These are phyloP conservation scores for Globisporangium takayamanum DNA, from an alignment of 352 stramenopile genomes.

Conservation along the genomic window DNA sequence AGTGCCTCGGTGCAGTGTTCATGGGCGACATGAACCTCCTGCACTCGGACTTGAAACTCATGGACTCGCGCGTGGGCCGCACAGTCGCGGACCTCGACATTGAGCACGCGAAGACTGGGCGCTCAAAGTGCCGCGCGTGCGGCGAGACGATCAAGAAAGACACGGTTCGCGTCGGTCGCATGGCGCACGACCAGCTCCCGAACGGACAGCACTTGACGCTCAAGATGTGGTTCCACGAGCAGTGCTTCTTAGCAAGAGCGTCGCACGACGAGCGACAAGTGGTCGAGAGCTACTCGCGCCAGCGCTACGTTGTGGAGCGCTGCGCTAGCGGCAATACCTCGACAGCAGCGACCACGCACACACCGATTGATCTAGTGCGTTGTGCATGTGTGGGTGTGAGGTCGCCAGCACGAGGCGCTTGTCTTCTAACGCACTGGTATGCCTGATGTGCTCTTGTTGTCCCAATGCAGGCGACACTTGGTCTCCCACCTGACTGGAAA, in stretches of 20 bases:
- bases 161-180: constrained; percentile 44
- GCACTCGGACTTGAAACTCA: constrained; percentile 44
- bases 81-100: constrained; percentile 36
- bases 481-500: constrained; percentile 49
- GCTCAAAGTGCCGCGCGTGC: constrained; percentile 56
- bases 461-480: constrained; percentile 25
- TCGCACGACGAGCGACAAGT: constrained; percentile 36
- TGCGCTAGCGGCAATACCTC: not conserved
- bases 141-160: constrained; percentile 36
- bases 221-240: constrained; percentile 49
- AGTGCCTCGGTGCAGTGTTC: constrained; percentile 55
- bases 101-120: constrained; percentile 39
- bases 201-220: constrained; percentile 43
- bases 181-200: constrained; percentile 34
- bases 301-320: not conserved
- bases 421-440: not conserved
- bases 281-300: constrained; percentile 14
- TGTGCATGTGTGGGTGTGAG: not conserved
- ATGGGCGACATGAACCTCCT: constrained; percentile 79
- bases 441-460: not conserved
- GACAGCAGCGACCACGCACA: not conserved
- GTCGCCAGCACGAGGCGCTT: not conserved
- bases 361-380: constrained; percentile 19
- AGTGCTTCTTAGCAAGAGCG: constrained; percentile 36
- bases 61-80: constrained; percentile 29